Evolutionary conservation across 129 eudicot genomes (phyloP).

Genomic region (Helianthus annuus): HanXRQr2.0-SUNRISE NC_035438.2:45605089-45605588

Average conservation of each 20-base stretch:
- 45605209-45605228: slow-evolving; percentile 2
- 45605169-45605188: neutral
- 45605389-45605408: neutral
- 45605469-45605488: neutral
- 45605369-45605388: neutral
- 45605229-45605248: slow-evolving; percentile 70
- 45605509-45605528: neutral
- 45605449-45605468: neutral
- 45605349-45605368: slow-evolving; percentile 2
- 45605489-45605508: neutral
- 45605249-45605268: slow-evolving; percentile 99
- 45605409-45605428: neutral
- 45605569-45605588: no score
- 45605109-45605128: slow-evolving; percentile 98
- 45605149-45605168: slow-evolving; percentile 67
- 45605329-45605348: slow-evolving; percentile 19
- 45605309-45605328: neutral
- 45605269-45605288: slow-evolving; percentile 91
- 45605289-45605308: slow-evolving; percentile 37
- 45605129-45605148: slow-evolving; percentile 80
- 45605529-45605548: no score
- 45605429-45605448: neutral
- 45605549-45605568: no score
- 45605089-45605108: slow-evolving; percentile 11
- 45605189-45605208: neutral